Evolutionary conservation across 306 rosid species (phyloP).

Genomic region (Rosa persica): DNA sequence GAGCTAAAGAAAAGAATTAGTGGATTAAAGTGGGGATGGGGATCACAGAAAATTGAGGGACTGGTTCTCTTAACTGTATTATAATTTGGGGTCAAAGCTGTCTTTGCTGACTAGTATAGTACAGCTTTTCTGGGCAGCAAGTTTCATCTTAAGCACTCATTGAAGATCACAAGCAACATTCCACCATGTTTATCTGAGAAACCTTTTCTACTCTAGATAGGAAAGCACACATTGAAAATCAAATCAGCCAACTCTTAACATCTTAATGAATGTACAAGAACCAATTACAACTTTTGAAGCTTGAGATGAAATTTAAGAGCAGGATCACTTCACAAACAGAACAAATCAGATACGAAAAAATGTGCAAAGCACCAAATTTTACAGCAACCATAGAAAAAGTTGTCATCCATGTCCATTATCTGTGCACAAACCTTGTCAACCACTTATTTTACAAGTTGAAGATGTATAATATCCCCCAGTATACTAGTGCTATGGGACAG

Average conservation of each 20-base stretch:
- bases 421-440: constrained; percentile 26
- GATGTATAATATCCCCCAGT: constrained; percentile 2
- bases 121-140: background rate
- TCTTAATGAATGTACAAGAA: background rate
- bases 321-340: background rate
- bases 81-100: background rate
- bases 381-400: background rate
- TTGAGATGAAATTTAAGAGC: background rate
- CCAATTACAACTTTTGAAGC: background rate
- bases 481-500: constrained; percentile 39
- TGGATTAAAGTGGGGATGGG: background rate
- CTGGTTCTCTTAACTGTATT: background rate
- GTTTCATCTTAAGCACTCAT: background rate
- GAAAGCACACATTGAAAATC: background rate
- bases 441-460: constrained; percentile 30
- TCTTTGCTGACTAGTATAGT: background rate
- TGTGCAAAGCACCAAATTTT: background rate
- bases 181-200: background rate
- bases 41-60: background rate
- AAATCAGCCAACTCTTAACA: background rate
- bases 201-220: background rate
- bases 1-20: no score
- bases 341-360: background rate
- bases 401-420: background rate
- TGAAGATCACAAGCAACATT: background rate